phyloP scores from a whole-genome alignment of 2,329 filamentous ascomycete species.

The Alternaria sp. region DNA sequence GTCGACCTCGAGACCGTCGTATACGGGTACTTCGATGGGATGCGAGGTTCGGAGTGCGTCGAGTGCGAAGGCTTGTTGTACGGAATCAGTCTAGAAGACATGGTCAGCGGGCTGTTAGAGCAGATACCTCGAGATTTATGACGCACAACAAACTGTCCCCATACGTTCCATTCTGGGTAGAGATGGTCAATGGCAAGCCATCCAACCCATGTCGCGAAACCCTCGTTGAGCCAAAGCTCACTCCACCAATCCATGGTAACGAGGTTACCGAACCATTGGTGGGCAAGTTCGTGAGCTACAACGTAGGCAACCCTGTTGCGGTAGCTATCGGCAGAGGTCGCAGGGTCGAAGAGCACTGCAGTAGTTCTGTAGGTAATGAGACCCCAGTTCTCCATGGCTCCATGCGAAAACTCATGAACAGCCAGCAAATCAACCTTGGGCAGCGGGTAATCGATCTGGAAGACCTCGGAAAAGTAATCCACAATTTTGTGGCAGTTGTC shows the following conservation, averaged over 20 bases:
- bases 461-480: slow-evolving; percentile 95
- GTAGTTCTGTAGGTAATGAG: slow-evolving; percentile 94
- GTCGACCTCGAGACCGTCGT: slow-evolving; percentile 92
- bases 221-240: slow-evolving; percentile 89
- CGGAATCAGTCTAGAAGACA: slow-evolving; percentile 76
- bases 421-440: slow-evolving; percentile 96
- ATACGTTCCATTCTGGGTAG: slow-evolving; percentile 96
- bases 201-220: slow-evolving; percentile 97
- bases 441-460: slow-evolving; percentile 84
- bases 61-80: slow-evolving; percentile 89
- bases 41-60: slow-evolving; percentile 92
- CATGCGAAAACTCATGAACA: slow-evolving; percentile 87
- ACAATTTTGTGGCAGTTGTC: slow-evolving; percentile 92
- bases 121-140: slow-evolving; percentile 62
- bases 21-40: slow-evolving; percentile 94
- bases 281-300: slow-evolving; percentile 95
- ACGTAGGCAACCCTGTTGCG: slow-evolving; percentile 96
- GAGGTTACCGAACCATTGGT: slow-evolving; percentile 95
- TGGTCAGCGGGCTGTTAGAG: slow-evolving; percentile 41
- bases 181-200: slow-evolving; percentile 92
- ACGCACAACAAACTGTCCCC: slow-evolving; percentile 90
- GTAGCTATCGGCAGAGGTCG: slow-evolving; percentile 87
- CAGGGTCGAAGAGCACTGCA: slow-evolving; percentile 93
- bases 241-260: slow-evolving; percentile 99
- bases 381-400: slow-evolving; percentile 99